Conservation (phyloP, 1,139 yeast species). For the Debaryomyces singareniensis region DNA sequence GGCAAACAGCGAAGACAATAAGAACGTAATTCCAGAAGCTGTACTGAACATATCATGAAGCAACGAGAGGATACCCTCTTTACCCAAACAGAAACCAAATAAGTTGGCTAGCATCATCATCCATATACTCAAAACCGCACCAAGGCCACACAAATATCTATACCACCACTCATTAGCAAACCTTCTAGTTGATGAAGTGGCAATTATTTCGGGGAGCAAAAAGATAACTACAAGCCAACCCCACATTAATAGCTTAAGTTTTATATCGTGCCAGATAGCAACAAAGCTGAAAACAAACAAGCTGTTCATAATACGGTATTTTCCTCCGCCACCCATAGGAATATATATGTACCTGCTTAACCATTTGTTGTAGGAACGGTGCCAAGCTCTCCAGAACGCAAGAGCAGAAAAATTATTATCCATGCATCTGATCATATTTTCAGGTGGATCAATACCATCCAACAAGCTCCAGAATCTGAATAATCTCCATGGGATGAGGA, state of each 20-base stretch:
- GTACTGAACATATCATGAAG: slow-evolving; percentile 70
- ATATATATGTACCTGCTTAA: slow-evolving; percentile 75
- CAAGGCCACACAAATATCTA: slow-evolving; percentile 76
- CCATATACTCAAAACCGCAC: slow-evolving; percentile 89
- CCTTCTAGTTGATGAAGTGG: slow-evolving; percentile 41
- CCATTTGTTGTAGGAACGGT: slow-evolving; percentile 89
- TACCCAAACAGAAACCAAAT: slow-evolving; percentile 89
- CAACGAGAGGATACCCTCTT: slow-evolving; percentile 70
- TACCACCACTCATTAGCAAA: slow-evolving; percentile 58
- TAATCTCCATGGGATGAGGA: slow-evolving; percentile 92
- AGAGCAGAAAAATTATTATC: slow-evolving; percentile 88
- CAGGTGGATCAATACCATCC: slow-evolving; percentile 95
- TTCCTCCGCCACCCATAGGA: slow-evolving; percentile 80
- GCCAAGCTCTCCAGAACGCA: slow-evolving; percentile 99
- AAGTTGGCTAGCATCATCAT: slow-evolving; percentile 97
- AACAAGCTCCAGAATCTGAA: slow-evolving; percentile 88
- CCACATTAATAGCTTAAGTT: slow-evolving; percentile 81
- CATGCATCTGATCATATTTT: slow-evolving; percentile 95
- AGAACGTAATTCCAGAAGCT: slow-evolving; percentile 57
- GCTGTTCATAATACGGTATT: slow-evolving; percentile 62
- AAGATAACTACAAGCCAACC: slow-evolving; percentile 92
- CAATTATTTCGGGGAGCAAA: slow-evolving; percentile 77
- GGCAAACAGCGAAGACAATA: slow-evolving; percentile 56
- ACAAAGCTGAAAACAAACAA: slow-evolving; percentile 92
- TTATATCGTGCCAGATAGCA: slow-evolving; percentile 98